A percentile compares a stretch with the other conserved stretches of the same genome.
These are phyloP conservation scores for Daucus carota DNA, from an alignment of 129 eudicot genomes.

Conservation along the genomic window DNA sequence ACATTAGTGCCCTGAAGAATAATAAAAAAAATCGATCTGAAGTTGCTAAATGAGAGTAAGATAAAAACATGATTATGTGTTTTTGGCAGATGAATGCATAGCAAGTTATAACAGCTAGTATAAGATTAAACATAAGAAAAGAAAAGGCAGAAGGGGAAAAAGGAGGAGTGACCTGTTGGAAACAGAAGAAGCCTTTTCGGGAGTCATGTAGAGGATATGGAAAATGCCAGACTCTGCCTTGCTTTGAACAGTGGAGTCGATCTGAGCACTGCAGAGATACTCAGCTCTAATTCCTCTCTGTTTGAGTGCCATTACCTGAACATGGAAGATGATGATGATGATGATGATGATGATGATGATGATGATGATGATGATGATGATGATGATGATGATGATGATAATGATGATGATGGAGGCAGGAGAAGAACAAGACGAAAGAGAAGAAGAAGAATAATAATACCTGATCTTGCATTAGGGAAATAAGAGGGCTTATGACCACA, in stretches of 20 bases:
- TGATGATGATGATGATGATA: too few relatives aligned
- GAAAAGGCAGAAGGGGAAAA: background rate
- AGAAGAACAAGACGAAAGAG: too few relatives aligned
- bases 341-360: too few relatives aligned
- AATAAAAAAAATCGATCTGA: background rate
- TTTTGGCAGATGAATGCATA: too few relatives aligned
- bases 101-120: too few relatives aligned
- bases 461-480: conserved; percentile 98
- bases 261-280: conserved; percentile 73
- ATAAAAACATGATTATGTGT: too few relatives aligned
- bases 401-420: too few relatives aligned
- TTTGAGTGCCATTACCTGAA: conserved; percentile 85
- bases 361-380: too few relatives aligned
- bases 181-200: conserved; percentile 73
- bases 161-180: conserved; percentile 40
- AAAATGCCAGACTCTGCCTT: conserved; percentile 66
- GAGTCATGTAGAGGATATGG: conserved; percentile 76
- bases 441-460: conserved; percentile 7
- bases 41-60: background rate
- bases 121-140: too few relatives aligned
- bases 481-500: conserved; percentile 77
- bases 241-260: conserved; percentile 40
- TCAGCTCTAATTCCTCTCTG: conserved; percentile 81
- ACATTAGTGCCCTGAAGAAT: background rate
- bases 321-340: too few relatives aligned